phyloP scores from a whole-genome alignment of 495 filamentous ascomycete species.

The Aspergillus leporis region DNA sequence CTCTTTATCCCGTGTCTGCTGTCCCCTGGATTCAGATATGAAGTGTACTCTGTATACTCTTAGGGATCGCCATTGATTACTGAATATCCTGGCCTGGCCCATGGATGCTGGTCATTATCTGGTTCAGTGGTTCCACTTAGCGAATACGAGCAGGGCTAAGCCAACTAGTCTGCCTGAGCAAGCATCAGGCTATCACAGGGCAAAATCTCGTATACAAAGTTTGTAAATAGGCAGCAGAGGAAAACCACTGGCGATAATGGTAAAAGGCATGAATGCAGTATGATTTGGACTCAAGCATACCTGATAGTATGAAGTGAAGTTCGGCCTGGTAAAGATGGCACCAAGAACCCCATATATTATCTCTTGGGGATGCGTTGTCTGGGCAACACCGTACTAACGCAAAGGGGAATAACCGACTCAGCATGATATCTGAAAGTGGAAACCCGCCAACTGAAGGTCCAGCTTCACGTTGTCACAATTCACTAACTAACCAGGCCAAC shows the following conservation, averaged over 20 bases:
- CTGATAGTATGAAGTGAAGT: not conserved
- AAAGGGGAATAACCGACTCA: constrained; percentile 1
- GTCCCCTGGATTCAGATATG: not conserved
- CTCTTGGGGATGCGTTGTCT: constrained; percentile 16
- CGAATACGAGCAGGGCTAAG: constrained; percentile 24
- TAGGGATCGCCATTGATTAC: not conserved
- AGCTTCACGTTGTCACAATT: not conserved
- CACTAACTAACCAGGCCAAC: not conserved
- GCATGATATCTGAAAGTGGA: constrained; percentile 6
- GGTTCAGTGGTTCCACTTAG: not conserved
- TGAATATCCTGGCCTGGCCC: not conserved
- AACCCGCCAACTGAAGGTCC: constrained; percentile 3
- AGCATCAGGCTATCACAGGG: not conserved
- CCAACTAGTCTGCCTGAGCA: not conserved
- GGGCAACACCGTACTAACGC: constrained; percentile 16
- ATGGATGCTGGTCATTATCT: not conserved
- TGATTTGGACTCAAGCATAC: not conserved
- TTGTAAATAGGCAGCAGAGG: not conserved
- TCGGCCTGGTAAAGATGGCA: constrained; percentile 7
- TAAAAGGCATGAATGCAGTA: not conserved
- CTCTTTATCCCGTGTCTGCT: not conserved
- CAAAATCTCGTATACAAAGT: constrained; percentile 3
- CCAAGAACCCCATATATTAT: constrained; percentile 10
- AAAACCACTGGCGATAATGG: not conserved
- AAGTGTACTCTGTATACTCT: not conserved